A percentile compares a stretch with the other conserved stretches of the same genome.
Evolutionary conservation across 805 yeast species (phyloP).

Genomic region (Metschnikowia lachancei): DNA sequence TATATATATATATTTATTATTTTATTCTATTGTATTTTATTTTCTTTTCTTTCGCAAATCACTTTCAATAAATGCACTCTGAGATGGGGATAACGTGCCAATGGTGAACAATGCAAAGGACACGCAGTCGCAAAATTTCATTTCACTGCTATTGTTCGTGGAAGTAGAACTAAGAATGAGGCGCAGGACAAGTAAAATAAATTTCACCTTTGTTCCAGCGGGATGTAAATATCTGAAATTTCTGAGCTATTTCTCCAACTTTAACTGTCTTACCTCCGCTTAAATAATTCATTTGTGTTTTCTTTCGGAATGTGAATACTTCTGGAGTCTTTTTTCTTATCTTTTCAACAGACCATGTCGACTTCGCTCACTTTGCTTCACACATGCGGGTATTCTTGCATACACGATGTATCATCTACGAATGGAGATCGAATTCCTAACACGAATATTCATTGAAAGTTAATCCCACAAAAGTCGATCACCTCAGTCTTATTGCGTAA

Average conservation of each 20-base stretch:
- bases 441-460: too few species aligned
- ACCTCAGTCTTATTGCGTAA: too few species aligned
- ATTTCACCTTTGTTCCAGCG: not conserved
- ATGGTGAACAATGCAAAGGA: not conserved
- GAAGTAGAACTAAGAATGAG: not conserved
- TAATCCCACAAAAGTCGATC: too few species aligned
- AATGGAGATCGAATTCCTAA: not conserved
- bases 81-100: not conserved
- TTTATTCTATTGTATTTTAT: too few species aligned
- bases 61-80: not conserved
- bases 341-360: not conserved
- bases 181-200: not conserved
- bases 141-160: not conserved
- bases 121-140: slow-evolving; percentile 1
- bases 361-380: not conserved
- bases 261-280: too few species aligned
- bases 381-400: slow-evolving; percentile 7
- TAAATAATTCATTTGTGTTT: too few species aligned
- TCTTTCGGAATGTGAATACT: not conserved
- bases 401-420: slow-evolving; percentile 4
- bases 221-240: not conserved
- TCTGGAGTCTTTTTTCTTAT: not conserved
- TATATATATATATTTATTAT: too few species aligned
- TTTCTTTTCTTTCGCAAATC: too few species aligned
- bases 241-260: not conserved